phyloP scores from a whole-genome alignment of 73 alveolate genomes.

The Uronychia binucleata region DNA sequence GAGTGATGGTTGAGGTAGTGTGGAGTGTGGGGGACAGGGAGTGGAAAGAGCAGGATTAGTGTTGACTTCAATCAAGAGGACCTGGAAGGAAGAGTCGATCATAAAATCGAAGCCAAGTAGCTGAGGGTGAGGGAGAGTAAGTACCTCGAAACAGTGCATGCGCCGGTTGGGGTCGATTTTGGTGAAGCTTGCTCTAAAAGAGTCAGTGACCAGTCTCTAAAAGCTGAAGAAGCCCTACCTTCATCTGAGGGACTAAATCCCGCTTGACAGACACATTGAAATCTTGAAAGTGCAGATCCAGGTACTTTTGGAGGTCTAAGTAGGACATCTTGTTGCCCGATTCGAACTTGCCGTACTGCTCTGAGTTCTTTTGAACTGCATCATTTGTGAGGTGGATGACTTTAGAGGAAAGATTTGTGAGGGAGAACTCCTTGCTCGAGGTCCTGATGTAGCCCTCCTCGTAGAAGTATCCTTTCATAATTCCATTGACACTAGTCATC shows the following conservation, averaged over 20 bases:
- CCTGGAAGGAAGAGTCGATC: background rate
- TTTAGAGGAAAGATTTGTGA: background rate
- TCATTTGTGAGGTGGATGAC: conserved; percentile 92
- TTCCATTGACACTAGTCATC: conserved; percentile 2
- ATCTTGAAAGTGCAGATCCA: background rate
- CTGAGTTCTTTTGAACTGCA: conserved; percentile 91
- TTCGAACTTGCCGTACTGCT: conserved; percentile 66
- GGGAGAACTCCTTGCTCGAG: background rate
- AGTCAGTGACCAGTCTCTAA: background rate
- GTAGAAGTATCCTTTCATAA: background rate
- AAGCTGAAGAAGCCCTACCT: background rate
- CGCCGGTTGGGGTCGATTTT: background rate
- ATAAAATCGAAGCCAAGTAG: background rate
- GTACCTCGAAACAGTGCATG: background rate
- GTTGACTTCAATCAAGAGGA: background rate
- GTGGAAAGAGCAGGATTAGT: background rate
- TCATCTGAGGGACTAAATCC: background rate
- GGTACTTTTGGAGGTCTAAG: background rate
- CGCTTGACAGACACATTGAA: background rate
- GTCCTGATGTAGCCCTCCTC: conserved; percentile 10
- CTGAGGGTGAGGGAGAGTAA: background rate
- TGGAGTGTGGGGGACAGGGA: background rate
- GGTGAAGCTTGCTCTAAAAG: background rate
- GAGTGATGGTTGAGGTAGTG: too few species aligned
- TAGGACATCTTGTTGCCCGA: background rate